Base-by-base conservation (phyloP, 1,284 basidiomycete species). In the Clitocybe nebularis region DNA sequence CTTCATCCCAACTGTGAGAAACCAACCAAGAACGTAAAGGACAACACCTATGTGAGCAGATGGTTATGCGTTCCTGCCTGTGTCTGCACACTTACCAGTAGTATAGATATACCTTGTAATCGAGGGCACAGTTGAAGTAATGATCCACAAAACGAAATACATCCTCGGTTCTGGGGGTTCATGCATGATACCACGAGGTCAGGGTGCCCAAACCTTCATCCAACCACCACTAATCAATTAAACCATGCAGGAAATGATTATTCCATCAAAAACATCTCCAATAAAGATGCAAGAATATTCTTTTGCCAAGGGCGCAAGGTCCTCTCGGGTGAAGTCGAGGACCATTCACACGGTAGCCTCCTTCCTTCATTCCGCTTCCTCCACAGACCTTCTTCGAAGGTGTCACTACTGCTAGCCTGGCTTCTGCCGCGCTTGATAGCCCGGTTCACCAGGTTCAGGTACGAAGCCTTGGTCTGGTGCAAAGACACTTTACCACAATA, bases 291-390 rank as follows among this genome's bases (percentile, higher is more conserved):
- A 8, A 81, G 79, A 55, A 64, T 99, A 5, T 95, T 95, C 69
- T 99, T 99, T 64, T 84, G 93, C 0, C 96, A 98, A 67, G 89
- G 89, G 1, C 80, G 93, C 25, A 89, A 89, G 64, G 67, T 88
- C 7, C 53, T 51, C 2, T 44, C 59, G 48, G 56, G 35, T 39
- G 48, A 51, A 6, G 33, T 40, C 5, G 55, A 52, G 16, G 46
- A 48, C 7, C 37, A 41, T 16, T 17, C 30, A 14, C 37, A 44
- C 13, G 28, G 17, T 19, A 43, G 44, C 11, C 33, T 44, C 23
- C 32, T 46, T 20, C 37, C 44, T 9, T 41, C 30, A 21, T 34
- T 17, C 23, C 23, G 25, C 17, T 36, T 44, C 29, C 25, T 13
- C 14, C n/a, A n/a, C n/a, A 35, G 43, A 5, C 52, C 54, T 5